Base-by-base conservation (phyloP, 805 yeast genomes). In the Cyberlindnera xishuangbannaensis region DNA sequence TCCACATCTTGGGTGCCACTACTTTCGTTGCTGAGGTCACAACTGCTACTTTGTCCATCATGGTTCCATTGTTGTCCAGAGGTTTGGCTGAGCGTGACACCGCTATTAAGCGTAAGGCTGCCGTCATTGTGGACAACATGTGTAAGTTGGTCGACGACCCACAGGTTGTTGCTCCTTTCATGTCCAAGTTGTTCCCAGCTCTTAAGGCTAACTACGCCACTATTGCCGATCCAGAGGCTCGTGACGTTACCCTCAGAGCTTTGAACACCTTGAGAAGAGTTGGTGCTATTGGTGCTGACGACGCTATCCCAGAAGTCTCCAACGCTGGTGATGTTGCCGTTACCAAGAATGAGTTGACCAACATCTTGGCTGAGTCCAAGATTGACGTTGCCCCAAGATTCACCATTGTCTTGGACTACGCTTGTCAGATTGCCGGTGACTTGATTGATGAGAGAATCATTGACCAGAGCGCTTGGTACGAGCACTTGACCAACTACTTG, bases 21-120 rank as follows among this genome's bases (percentile, higher is more conserved):
- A 92, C 98, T 61, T 92, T 92, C 65, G 98, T 92, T 56, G 87
- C 97, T 58, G 98, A 92, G 77, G 98, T 92, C 59, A 94, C 98
- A 67, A 88, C 94, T 72, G 97, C 97, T 58, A 94, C 98, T 58
- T 78, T 92, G 61, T 88, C 98, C 65, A 90, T 92, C 73, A 92
- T 92, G 98, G 96, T 87, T 52, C 98, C 98, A 64, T 78, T 92
- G 64, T 78, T 92, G 66, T 78, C 95, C 55, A 90, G 98, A 83
- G 98, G 98, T 90, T 79, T 92, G 65, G 94, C 95, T 61, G 98
- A 92, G 78, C 92, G 98, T 78, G 98, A 92, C 62, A 92, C 99
- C 54, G 76, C 97, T 56, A 92, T 92, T 78, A 92, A 92, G 84
- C 88, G 99, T 79, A 92, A 92, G 78, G 83, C 97, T 61, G 98